Conservation (phyloP, 352 stramenopile genomes). For the Pythium rishiriense region DNA sequence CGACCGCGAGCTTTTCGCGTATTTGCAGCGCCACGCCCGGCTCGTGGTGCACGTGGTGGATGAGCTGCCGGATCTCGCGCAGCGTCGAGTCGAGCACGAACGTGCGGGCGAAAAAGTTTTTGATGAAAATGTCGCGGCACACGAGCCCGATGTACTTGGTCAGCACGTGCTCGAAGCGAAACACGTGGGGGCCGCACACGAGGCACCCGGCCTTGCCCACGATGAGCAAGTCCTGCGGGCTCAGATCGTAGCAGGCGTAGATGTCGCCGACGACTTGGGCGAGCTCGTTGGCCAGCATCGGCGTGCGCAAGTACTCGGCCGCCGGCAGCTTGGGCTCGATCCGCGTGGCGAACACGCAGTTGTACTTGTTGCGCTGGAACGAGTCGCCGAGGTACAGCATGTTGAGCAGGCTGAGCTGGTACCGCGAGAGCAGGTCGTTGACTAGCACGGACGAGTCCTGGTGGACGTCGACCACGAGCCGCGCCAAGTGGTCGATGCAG, state of each 20-base stretch:
- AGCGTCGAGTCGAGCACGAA: slow-evolving; percentile 96
- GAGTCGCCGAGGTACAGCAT: slow-evolving; percentile 96
- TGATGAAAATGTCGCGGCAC: slow-evolving; percentile 96
- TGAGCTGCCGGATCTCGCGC: slow-evolving; percentile 91
- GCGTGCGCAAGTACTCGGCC: slow-evolving; percentile 93
- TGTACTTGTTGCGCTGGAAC: slow-evolving; percentile 96
- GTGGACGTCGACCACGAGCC: slow-evolving; percentile 96
- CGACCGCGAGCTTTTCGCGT: slow-evolving; percentile 89
- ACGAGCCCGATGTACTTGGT: slow-evolving; percentile 96
- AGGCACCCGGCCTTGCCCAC: slow-evolving; percentile 94
- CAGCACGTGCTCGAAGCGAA: slow-evolving; percentile 94
- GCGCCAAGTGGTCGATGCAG: slow-evolving; percentile 94
- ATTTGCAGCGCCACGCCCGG: slow-evolving; percentile 84
- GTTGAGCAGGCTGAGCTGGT: slow-evolving; percentile 95
- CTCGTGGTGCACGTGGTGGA: slow-evolving; percentile 87
- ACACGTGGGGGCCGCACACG: slow-evolving; percentile 94
- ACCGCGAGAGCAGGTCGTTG: slow-evolving; percentile 94
- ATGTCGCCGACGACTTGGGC: slow-evolving; percentile 95
- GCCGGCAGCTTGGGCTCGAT: slow-evolving; percentile 96
- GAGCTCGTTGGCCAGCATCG: slow-evolving; percentile 96
- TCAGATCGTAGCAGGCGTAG: slow-evolving; percentile 93
- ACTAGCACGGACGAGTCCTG: slow-evolving; percentile 96
- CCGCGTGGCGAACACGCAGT: slow-evolving; percentile 96
- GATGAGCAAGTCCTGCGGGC: slow-evolving; percentile 93
- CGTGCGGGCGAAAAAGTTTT: slow-evolving; percentile 97